These are phyloP conservation scores for Helminthosporium solani DNA, from an alignment of 2,329 filamentous ascomycete species.

Conservation along the genomic window DNA sequence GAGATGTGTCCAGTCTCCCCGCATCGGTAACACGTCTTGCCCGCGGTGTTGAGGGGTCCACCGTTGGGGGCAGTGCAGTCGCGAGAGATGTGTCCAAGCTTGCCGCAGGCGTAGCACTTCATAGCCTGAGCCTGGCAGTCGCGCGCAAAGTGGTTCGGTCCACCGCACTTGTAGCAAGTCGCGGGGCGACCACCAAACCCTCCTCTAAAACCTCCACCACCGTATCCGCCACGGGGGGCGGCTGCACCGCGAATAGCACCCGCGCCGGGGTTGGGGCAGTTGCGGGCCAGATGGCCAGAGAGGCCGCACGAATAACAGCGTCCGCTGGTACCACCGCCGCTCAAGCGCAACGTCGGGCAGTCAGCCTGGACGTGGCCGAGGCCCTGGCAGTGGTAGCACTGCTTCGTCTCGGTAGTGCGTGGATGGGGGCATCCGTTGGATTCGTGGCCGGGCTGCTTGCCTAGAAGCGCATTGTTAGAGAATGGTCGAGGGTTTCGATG, in stretches of 20 bases:
- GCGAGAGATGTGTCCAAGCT: constrained; percentile 81
- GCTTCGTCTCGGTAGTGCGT: constrained; percentile 95
- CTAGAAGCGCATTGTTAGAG: constrained; percentile 41
- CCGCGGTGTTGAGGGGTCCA: constrained; percentile 89
- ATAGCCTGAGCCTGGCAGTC: constrained; percentile 98
- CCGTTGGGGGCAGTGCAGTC: constrained; percentile 98
- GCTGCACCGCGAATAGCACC: constrained; percentile 64
- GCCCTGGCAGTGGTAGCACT: constrained; percentile 99
- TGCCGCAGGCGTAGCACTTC: constrained; percentile 98
- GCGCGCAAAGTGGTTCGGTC: constrained; percentile 96
- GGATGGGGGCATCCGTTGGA: constrained; percentile 96
- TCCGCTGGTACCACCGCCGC: constrained; percentile 74
- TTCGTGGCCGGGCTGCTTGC: constrained; percentile 92
- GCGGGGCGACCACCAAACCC: constrained; percentile 70
- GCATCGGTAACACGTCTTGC: constrained; percentile 98
- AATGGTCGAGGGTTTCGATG: constrained; percentile 8
- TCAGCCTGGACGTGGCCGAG: constrained; percentile 98
- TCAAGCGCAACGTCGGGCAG: constrained; percentile 93
- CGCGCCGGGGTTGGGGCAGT: constrained; percentile 75
- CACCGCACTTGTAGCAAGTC: constrained; percentile 70
- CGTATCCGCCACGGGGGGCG: constrained; percentile 72
- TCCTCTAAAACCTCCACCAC: constrained; percentile 67
- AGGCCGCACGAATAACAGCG: constrained; percentile 98
- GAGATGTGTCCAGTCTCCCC: constrained; percentile 95
- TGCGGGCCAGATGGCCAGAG: constrained; percentile 86